phyloP scores from a whole-genome alignment of 1,139 yeast species.

The Ogataea hybrid region DNA sequence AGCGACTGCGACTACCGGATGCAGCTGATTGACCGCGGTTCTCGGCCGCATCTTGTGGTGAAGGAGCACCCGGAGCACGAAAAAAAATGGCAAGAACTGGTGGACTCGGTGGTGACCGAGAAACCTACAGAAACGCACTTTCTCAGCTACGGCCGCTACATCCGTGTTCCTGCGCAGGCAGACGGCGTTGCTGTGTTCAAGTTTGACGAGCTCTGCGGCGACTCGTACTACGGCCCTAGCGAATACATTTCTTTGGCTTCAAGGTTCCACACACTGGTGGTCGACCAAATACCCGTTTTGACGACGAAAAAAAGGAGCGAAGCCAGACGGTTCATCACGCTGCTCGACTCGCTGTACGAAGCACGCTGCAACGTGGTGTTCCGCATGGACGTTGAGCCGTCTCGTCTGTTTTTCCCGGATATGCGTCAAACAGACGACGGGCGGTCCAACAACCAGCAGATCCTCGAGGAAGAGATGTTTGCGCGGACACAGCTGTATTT shows the following conservation, averaged over 20 bases:
- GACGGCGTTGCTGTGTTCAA: slow-evolving; percentile 48
- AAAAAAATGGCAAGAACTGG: slow-evolving; percentile 38
- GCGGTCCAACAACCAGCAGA: slow-evolving; percentile 38
- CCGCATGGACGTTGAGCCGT: slow-evolving; percentile 48
- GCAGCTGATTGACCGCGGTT: slow-evolving; percentile 31
- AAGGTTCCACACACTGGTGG: slow-evolving; percentile 50
- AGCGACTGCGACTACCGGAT: slow-evolving; percentile 56
- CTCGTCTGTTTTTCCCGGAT: slow-evolving; percentile 60
- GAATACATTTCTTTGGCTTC: slow-evolving; percentile 72
- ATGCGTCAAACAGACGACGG: slow-evolving; percentile 22
- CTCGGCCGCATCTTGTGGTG: slow-evolving; percentile 35
- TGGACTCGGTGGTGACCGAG: slow-evolving; percentile 24
- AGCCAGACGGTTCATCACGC: slow-evolving; percentile 64
- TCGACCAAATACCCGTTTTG: slow-evolving; percentile 63
- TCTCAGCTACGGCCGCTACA: slow-evolving; percentile 54
- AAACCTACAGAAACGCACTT: slow-evolving; percentile 36
- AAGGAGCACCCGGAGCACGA: slow-evolving; percentile 33
- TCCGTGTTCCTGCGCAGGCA: slow-evolving; percentile 45
- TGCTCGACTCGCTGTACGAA: slow-evolving; percentile 69
- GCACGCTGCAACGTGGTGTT: slow-evolving; percentile 58
- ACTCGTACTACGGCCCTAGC: slow-evolving; percentile 54
- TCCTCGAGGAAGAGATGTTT: slow-evolving; percentile 68
- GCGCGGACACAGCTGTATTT: slow-evolving; percentile 62
- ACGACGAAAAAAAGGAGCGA: slow-evolving; percentile 61
- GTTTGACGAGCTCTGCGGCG: slow-evolving; percentile 54